Conservation (phyloP, 2,329 filamentous ascomycete genomes). For the Aspergillus caelatus region DNA sequence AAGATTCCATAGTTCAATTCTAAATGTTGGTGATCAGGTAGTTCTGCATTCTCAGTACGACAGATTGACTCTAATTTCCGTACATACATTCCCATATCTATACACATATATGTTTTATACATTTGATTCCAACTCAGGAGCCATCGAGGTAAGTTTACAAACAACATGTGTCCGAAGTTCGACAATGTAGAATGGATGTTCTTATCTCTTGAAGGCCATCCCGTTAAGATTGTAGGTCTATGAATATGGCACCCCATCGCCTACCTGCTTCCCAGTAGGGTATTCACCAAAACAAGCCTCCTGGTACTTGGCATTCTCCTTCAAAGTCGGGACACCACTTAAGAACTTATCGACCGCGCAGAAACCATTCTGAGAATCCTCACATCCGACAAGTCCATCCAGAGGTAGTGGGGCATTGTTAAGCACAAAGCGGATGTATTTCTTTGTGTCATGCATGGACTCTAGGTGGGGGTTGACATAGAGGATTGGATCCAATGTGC, state of each 20-base stretch:
- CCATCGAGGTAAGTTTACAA: not conserved
- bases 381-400: conserved; percentile 30
- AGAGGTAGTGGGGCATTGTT: conserved; percentile 33
- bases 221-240: not conserved
- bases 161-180: not conserved
- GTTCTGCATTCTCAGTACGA: not conserved
- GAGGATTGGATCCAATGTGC: conserved; percentile 44
- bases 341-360: conserved; percentile 32
- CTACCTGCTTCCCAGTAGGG: conserved; percentile 28
- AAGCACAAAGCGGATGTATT: conserved; percentile 35
- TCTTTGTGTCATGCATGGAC: conserved; percentile 14
- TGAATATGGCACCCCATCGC: conserved; percentile 21
- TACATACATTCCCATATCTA: not conserved
- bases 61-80: not conserved
- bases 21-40: no score
- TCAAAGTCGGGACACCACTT: conserved; percentile 23
- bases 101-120: not conserved
- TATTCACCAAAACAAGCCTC: conserved; percentile 34
- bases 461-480: conserved; percentile 32
- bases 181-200: not conserved
- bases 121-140: not conserved
- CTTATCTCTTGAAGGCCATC: not conserved
- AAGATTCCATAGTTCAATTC: no score
- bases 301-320: conserved; percentile 32
- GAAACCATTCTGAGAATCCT: conserved; percentile 31